Evolutionary conservation across 2,329 filamentous ascomycete genomes (phyloP).

Genomic region (Diaporthe capsici): DNA sequence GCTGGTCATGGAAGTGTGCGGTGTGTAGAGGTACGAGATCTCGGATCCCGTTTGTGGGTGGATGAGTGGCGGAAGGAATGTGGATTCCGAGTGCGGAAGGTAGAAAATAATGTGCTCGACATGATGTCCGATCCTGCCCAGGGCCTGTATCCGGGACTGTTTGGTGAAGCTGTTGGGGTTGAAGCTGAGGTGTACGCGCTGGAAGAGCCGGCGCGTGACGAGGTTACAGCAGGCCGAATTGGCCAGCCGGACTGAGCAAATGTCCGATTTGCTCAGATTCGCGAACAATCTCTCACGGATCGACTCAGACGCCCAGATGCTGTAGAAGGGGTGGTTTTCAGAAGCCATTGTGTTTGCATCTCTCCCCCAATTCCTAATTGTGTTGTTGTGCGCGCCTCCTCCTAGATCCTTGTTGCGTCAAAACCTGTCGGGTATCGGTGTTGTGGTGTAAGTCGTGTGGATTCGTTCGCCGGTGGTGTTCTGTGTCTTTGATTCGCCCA

Average conservation of each 20-base stretch:
- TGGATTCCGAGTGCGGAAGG: slow-evolving; percentile 82
- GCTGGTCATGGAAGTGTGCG: slow-evolving; percentile 76
- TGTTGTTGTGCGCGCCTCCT: slow-evolving; percentile 16
- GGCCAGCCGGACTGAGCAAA: slow-evolving; percentile 74
- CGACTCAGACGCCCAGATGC: slow-evolving; percentile 67
- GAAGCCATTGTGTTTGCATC: slow-evolving; percentile 68
- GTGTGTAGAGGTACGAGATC: slow-evolving; percentile 85
- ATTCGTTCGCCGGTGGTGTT: background rate
- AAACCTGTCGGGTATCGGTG: background rate
- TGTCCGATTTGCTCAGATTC: slow-evolving; percentile 63
- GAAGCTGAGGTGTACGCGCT: slow-evolving; percentile 78
- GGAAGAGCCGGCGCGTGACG: slow-evolving; percentile 78
- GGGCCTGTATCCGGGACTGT: slow-evolving; percentile 78
- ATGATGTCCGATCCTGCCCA: slow-evolving; percentile 83
- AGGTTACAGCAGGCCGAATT: slow-evolving; percentile 80
- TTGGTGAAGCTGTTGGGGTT: slow-evolving; percentile 82
- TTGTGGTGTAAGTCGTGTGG: background rate
- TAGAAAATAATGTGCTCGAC: slow-evolving; percentile 84
- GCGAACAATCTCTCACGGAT: slow-evolving; percentile 66
- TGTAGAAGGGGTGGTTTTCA: slow-evolving; percentile 65
- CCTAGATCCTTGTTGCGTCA: background rate
- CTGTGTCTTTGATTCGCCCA: background rate
- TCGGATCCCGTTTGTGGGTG: slow-evolving; percentile 83
- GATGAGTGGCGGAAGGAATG: slow-evolving; percentile 87
- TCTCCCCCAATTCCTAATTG: slow-evolving; percentile 27